Evolutionary conservation across 306 rosid genomes (phyloP).

Genomic region (Lupinus albus): DNA sequence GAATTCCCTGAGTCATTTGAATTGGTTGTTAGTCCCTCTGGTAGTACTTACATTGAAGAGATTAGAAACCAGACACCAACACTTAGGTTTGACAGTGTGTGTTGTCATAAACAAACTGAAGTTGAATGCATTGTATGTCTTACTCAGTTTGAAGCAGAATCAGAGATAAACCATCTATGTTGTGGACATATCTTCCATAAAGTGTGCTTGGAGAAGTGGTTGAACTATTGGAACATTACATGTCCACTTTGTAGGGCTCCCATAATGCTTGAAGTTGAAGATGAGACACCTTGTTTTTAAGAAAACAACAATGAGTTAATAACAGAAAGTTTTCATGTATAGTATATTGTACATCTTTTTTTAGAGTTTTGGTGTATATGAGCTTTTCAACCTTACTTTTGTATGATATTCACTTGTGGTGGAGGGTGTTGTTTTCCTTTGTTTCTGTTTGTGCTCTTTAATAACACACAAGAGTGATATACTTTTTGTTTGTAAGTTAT

Average conservation of each 20-base stretch:
- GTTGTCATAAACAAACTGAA: conserved; percentile 46
- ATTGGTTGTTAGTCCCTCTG: conserved; percentile 45
- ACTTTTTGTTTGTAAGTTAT: conserved; percentile 41
- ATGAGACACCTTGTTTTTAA: conserved; percentile 54
- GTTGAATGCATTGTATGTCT: conserved; percentile 85
- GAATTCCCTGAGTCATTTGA: conserved; percentile 51
- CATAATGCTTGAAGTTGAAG: conserved; percentile 69
- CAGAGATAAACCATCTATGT: conserved; percentile 67
- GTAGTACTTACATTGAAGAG: conserved; percentile 56
- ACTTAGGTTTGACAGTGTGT: conserved; percentile 52
- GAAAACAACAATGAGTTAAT: too few species aligned
- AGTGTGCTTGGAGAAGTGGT: conserved; percentile 87
- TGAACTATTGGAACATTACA: conserved; percentile 87
- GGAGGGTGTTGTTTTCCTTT: conserved; percentile 36
- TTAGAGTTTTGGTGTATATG: conserved; percentile 48
- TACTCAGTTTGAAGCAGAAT: conserved; percentile 68
- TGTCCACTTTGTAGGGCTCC: conserved; percentile 95
- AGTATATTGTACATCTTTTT: conserved; percentile 59
- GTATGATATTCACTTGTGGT: conserved; percentile 40
- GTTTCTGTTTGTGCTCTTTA: conserved; percentile 39
- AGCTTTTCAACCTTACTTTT: conserved; percentile 43
- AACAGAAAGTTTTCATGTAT: conserved; percentile 50
- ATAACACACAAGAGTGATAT: conserved; percentile 35
- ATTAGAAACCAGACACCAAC: conserved; percentile 62
- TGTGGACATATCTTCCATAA: conserved; percentile 90